Conservation (phyloP, 768 basidiomycete species). For the Lyophyllum decastes region DNA sequence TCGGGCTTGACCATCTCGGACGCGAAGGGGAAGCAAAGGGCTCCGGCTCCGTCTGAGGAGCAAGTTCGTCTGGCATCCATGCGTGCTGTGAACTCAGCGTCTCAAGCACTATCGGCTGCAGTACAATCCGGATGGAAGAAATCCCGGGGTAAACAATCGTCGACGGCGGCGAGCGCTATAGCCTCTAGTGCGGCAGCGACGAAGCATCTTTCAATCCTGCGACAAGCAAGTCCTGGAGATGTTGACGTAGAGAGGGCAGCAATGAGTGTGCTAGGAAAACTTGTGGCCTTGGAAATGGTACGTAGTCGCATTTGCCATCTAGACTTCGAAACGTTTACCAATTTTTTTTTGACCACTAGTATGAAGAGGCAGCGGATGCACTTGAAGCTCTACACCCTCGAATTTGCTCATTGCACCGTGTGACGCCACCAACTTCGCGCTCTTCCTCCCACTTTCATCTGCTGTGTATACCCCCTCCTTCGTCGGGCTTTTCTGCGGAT, state of each 20-base stretch:
- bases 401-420: conserved; percentile 35
- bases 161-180: conserved; percentile 31
- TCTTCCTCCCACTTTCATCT: conserved; percentile 23
- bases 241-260: conserved; percentile 77
- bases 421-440: conserved; percentile 8
- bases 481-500: conserved; percentile 24
- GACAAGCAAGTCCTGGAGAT: conserved; percentile 44
- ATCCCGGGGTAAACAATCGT: conserved; percentile 29
- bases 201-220: conserved; percentile 46
- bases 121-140: conserved; percentile 65
- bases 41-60: conserved; percentile 25
- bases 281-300: conserved; percentile 72
- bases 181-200: conserved; percentile 39
- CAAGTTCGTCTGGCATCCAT: conserved; percentile 49
- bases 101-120: conserved; percentile 54
- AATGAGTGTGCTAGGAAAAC: conserved; percentile 63
- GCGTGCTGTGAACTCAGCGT: conserved; percentile 63
- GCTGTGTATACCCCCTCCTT: conserved; percentile 47
- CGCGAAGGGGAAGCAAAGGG: conserved; percentile 32
- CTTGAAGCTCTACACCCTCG: conserved; percentile 48
- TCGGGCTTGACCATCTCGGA: conserved; percentile 28
- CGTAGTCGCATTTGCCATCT: conserved; percentile 26
- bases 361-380: conserved; percentile 46
- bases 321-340: neutral
- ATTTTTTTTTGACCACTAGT: conserved; percentile 36